Evolutionary conservation across 176 grass and related monocot genomes (phyloP).

Genomic region (Alopecurus myosuroides): DNA sequence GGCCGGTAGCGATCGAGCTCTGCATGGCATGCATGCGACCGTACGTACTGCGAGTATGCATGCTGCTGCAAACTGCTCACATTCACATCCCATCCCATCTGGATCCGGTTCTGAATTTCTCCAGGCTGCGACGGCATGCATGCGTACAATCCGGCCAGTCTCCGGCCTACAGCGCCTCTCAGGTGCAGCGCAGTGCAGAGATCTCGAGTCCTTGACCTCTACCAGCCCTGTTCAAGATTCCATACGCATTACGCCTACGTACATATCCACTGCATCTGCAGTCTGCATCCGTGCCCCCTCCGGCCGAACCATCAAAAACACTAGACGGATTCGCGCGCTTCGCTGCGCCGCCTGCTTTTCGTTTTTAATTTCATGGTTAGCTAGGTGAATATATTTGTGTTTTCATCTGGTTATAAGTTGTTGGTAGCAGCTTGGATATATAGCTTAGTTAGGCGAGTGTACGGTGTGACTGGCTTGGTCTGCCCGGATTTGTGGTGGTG

Average conservation of each 20-base stretch:
- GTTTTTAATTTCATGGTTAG: too few relatives aligned
- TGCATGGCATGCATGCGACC: neutral
- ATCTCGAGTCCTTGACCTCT: slow-evolving; percentile 44
- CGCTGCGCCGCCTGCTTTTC: too few relatives aligned
- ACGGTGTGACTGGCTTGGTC: too few relatives aligned
- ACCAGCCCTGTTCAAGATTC: slow-evolving; percentile 43
- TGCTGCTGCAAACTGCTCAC: neutral
- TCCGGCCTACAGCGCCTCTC: neutral
- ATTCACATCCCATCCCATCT: neutral
- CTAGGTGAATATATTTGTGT: too few relatives aligned
- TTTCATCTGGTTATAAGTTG: too few relatives aligned
- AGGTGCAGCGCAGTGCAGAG: slow-evolving; percentile 17
- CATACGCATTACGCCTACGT: neutral
- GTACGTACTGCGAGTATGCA: neutral
- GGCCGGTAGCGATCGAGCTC: neutral
- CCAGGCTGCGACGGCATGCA: neutral
- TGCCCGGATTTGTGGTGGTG: too few relatives aligned
- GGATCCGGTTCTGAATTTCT: neutral
- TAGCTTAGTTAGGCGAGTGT: too few relatives aligned
- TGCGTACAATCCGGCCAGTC: neutral
- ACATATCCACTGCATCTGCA: neutral
- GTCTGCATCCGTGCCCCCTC: neutral
- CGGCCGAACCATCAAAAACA: neutral
- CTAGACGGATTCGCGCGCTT: too few relatives aligned
- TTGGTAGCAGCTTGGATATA: too few relatives aligned